These are phyloP conservation scores for Leccinum pachyderme DNA, from an alignment of 1,284 basidiomycete species.

Conservation along the genomic window DNA sequence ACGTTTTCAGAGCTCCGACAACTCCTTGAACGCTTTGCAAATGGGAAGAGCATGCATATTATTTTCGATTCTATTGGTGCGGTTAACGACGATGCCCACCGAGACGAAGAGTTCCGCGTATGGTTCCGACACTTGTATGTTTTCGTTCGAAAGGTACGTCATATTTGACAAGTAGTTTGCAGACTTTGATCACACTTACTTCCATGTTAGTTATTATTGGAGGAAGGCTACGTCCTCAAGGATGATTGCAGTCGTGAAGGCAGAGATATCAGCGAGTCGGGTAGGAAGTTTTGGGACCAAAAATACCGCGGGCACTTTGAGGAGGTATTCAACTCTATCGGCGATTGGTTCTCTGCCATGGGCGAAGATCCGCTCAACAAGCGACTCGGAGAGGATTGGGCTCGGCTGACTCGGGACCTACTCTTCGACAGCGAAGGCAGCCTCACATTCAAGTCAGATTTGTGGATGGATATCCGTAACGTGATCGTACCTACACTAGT, in stretches of 20 bases:
- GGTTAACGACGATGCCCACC: slow-evolving; percentile 72
- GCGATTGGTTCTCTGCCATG: slow-evolving; percentile 81
- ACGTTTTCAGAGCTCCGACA: slow-evolving; percentile 69
- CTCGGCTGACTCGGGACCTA: slow-evolving; percentile 78
- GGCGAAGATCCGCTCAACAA: slow-evolving; percentile 82
- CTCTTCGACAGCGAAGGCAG: slow-evolving; percentile 78
- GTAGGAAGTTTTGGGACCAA: slow-evolving; percentile 77
- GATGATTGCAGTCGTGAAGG: slow-evolving; percentile 70
- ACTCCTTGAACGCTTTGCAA: slow-evolving; percentile 90
- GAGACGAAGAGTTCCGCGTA: slow-evolving; percentile 72
- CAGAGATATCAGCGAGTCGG: slow-evolving; percentile 60
- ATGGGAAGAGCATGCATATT: slow-evolving; percentile 63
- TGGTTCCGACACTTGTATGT: slow-evolving; percentile 76
- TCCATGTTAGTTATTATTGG: slow-evolving; percentile 61
- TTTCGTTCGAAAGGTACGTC: slow-evolving; percentile 62
- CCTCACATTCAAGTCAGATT: slow-evolving; percentile 83
- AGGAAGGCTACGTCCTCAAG: slow-evolving; percentile 87
- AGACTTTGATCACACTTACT: background rate
- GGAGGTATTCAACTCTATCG: slow-evolving; percentile 67
- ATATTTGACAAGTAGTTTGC: background rate
- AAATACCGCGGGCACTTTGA: slow-evolving; percentile 89
- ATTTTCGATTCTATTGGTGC: slow-evolving; percentile 74
- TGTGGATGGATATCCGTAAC: slow-evolving; percentile 85
- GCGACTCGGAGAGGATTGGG: slow-evolving; percentile 82
- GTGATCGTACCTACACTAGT: slow-evolving; percentile 83